phyloP scores from a whole-genome alignment of 768 basidiomycete species.

The Pisolithus orientalis region DNA sequence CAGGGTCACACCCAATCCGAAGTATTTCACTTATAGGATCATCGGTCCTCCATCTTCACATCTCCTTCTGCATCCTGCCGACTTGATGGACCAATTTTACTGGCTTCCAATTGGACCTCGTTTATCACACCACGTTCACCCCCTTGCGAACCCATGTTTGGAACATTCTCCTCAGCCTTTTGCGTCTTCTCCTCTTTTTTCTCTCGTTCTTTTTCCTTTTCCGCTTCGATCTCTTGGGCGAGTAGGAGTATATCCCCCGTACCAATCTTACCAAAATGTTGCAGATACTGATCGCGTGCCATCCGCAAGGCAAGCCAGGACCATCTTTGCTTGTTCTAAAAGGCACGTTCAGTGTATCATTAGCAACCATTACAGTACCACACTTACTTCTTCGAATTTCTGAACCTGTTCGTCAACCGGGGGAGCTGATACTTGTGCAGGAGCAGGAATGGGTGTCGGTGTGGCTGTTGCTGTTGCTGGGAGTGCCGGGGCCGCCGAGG shows the following conservation, averaged over 20 bases:
- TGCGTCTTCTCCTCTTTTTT: slow-evolving; percentile 26
- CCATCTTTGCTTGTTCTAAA: slow-evolving; percentile 69
- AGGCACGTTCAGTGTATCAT: slow-evolving; percentile 8
- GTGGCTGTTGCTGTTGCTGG: slow-evolving; percentile 13
- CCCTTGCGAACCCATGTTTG: slow-evolving; percentile 13
- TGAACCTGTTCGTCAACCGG: slow-evolving; percentile 44
- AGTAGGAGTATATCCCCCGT: slow-evolving; percentile 62
- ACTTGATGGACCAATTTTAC: slow-evolving; percentile 20
- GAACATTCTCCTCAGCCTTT: slow-evolving; percentile 17
- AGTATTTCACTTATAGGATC: slow-evolving; percentile 1
- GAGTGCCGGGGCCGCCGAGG: slow-evolving; percentile 14
- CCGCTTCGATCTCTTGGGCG: slow-evolving; percentile 29
- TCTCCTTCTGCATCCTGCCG: slow-evolving; percentile 35
- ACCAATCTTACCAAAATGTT: slow-evolving; percentile 79
- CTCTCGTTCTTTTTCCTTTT: slow-evolving; percentile 30
- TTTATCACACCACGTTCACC: slow-evolving; percentile 29
- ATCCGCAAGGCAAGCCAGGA: slow-evolving; percentile 78
- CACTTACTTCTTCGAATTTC: slow-evolving; percentile 56
- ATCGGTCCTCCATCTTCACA: slow-evolving; percentile 44
- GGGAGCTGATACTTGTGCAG: slow-evolving; percentile 25
- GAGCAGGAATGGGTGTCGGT: slow-evolving; percentile 18
- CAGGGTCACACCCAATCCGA: neutral
- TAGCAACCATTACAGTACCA: neutral
- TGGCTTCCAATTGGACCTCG: slow-evolving; percentile 15
- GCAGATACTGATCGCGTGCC: slow-evolving; percentile 65